Base-by-base conservation (phyloP, 371 early-diverging fungal species). In the Mortierella sp. region DNA sequence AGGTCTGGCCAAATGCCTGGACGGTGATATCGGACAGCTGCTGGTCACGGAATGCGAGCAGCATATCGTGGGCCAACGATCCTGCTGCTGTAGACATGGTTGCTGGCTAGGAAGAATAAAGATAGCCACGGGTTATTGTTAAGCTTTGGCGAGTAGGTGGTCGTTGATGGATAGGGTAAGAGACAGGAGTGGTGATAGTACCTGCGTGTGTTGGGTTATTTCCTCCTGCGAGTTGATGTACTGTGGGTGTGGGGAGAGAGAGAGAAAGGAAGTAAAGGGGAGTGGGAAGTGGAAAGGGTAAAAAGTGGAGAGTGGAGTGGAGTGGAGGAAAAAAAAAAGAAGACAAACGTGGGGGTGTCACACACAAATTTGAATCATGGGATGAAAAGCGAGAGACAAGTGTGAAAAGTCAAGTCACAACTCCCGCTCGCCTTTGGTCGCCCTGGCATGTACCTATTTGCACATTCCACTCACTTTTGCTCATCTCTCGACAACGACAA, bases 11-110 rank as follows among this genome's bases (percentile, higher is more conserved):
- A 66, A 82, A 82, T 5, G 83, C 79, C 29, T 68, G 68, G 40
- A 82, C 79, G 7, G 73, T 66, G 53, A 82, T 82, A 78, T 82
- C 83, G n/a, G 83, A 71, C n/a, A 82, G 65, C n/a, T 82, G 78
- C 61, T 82, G 78, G 64, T 78, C 79, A 11, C 73, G 79, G 41
- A 82, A 68, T 24, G 83, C 83, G 24, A 82, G 69, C 26, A 82
- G 67, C 83, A 82, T 74, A 43, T 82, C 83, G 31, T 78, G 83
- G 22, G 83, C 83, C 40, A 82, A 47, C 4, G 83, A 82, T 45
- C 73, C 78, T n/a, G 83, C 83, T 26, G 83, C 73, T 9, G 81
- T 44, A 2, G 77, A 73, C 67, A 73, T 73, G 58, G 43, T 29
- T 41, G 14, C 11, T 53, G 61, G 14, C 34, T 22, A 37, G 1